Conservation (phyloP, 2,329 filamentous ascomycete genomes). For the Pseudogymnoascus sp. region DNA sequence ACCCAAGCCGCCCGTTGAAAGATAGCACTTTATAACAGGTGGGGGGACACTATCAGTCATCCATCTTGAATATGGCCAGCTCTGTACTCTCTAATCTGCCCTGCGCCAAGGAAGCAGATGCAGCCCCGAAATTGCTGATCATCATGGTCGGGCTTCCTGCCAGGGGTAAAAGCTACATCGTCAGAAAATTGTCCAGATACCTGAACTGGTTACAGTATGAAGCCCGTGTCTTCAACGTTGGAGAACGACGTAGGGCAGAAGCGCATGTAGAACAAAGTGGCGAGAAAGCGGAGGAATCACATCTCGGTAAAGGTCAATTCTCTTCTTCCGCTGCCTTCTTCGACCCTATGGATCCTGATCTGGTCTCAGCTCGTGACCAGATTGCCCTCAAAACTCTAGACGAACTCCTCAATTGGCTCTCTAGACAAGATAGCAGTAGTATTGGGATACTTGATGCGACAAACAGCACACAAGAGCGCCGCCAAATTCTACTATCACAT, state of each 20-base stretch:
- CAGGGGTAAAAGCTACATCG: constrained; percentile 93
- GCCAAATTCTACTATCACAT: constrained; percentile 77
- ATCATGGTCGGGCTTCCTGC: constrained; percentile 96
- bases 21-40: too few relatives aligned
- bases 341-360: constrained; percentile 77
- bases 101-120: too few relatives aligned
- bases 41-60: too few relatives aligned
- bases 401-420: constrained; percentile 93
- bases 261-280: constrained; percentile 39
- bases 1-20: too few relatives aligned
- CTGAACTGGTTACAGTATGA: constrained; percentile 93
- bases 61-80: too few relatives aligned
- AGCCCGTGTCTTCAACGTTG: constrained; percentile 93
- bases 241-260: constrained; percentile 82
- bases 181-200: constrained; percentile 80
- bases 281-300: too few relatives aligned
- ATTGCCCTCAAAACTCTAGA: constrained; percentile 57
- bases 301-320: constrained; percentile 27
- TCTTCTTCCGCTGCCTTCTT: constrained; percentile 96
- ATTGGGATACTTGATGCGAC: constrained; percentile 95
- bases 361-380: constrained; percentile 79
- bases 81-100: too few relatives aligned
- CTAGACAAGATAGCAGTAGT: constrained; percentile 57
- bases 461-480: constrained; percentile 83
- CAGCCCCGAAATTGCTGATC: too few relatives aligned